Evolutionary conservation across 176 grass and related monocot genomes (phyloP).

Genomic region (Zea luxurians): DNA sequence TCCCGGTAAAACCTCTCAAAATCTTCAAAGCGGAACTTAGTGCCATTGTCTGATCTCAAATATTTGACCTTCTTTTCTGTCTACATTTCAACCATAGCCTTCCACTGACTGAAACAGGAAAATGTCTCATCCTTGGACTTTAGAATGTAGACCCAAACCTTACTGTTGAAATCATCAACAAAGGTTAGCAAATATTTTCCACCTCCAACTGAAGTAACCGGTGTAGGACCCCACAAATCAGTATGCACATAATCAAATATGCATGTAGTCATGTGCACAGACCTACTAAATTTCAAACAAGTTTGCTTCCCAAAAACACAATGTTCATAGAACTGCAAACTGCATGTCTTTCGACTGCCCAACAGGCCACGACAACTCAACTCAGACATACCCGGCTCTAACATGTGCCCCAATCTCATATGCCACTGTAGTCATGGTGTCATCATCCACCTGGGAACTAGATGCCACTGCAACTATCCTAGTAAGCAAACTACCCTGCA

Average conservation of each 20-base stretch:
- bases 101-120: neutral
- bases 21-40: neutral
- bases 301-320: neutral
- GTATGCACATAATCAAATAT: conserved; percentile 3
- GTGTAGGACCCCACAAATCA: neutral
- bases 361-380: neutral
- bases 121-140: neutral
- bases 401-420: conserved; percentile 8
- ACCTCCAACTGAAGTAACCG: neutral
- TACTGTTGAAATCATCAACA: neutral
- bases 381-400: neutral
- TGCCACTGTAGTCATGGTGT: neutral
- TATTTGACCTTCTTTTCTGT: neutral
- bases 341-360: neutral
- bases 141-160: neutral
- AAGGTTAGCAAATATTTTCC: conserved; percentile 18
- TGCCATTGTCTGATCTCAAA: too few species aligned
- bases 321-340: neutral
- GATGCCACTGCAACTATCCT: neutral
- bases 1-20: neutral
- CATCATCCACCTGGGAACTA: neutral
- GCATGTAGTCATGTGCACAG: neutral
- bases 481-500: neutral
- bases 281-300: neutral
- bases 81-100: neutral